Conservation (phyloP, 2,329 filamentous ascomycete genomes). For the Hypoxylon sp. region DNA sequence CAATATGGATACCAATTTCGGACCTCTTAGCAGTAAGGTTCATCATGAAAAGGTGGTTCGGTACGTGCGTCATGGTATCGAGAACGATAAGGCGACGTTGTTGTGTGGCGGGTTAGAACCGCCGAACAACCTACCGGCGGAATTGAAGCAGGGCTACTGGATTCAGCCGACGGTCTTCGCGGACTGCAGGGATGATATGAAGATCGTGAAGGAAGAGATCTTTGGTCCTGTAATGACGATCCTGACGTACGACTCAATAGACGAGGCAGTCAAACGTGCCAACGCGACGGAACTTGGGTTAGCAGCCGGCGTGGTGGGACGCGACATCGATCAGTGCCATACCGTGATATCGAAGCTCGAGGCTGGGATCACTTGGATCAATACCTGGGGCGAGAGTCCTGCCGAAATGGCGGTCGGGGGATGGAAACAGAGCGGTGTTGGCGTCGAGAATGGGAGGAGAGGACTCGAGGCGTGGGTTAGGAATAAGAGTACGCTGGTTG, state of each 20-base stretch:
- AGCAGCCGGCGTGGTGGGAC: slow-evolving; percentile 87
- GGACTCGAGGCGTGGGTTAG: slow-evolving; percentile 86
- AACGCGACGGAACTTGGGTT: slow-evolving; percentile 85
- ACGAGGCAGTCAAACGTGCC: slow-evolving; percentile 79
- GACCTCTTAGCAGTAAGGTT: slow-evolving; percentile 81
- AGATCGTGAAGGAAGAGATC: slow-evolving; percentile 85
- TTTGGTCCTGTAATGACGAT: slow-evolving; percentile 91
- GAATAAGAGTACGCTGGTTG: slow-evolving; percentile 90
- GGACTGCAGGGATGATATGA: slow-evolving; percentile 86
- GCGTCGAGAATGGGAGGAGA: slow-evolving; percentile 86
- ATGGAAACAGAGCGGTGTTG: slow-evolving; percentile 91
- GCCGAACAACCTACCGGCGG: slow-evolving; percentile 65
- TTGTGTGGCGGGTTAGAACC: slow-evolving; percentile 79
- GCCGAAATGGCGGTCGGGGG: slow-evolving; percentile 94
- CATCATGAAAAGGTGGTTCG: slow-evolving; percentile 84
- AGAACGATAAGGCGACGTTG: slow-evolving; percentile 80
- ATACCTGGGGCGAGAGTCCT: slow-evolving; percentile 92
- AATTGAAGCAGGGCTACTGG: slow-evolving; percentile 80
- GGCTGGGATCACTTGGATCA: slow-evolving; percentile 92
- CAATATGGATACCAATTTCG: slow-evolving; percentile 83
- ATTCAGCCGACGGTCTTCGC: slow-evolving; percentile 88
- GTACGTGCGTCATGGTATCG: slow-evolving; percentile 83
- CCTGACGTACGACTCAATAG: slow-evolving; percentile 78
- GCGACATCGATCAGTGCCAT: slow-evolving; percentile 81
- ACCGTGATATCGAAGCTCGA: slow-evolving; percentile 78